These are phyloP conservation scores for Pilaira anomala DNA, from an alignment of 192 early-diverging fungal species.

Conservation along the genomic window DNA sequence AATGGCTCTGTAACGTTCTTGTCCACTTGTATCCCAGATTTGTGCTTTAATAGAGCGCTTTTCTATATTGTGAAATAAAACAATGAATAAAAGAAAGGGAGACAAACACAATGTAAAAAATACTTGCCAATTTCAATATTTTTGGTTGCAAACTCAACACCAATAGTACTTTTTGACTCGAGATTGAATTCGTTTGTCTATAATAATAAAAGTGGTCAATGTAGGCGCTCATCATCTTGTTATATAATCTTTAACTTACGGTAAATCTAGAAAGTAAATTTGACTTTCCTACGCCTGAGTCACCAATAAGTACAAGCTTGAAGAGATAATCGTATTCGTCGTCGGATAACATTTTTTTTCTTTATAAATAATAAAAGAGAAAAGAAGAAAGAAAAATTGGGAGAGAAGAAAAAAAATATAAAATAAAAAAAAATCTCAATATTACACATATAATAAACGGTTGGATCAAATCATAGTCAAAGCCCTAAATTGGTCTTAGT, in stretches of 20 bases:
- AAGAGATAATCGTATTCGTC: conserved; percentile 58
- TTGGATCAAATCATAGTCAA: background rate
- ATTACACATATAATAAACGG: background rate
- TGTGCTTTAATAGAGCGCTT: conserved; percentile 41
- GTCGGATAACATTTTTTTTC: conserved; percentile 45
- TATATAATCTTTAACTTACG: conserved; percentile 8
- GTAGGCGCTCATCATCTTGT: background rate
- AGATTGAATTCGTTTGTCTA: conserved; percentile 52
- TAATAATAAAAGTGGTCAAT: background rate
- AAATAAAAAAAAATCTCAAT: background rate
- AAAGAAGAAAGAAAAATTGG: background rate
- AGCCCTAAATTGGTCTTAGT: background rate
- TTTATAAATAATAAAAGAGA: background rate
- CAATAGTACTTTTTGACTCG: conserved; percentile 51
- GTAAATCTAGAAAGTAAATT: conserved; percentile 52
- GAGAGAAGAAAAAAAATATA: background rate
- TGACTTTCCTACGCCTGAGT: conserved; percentile 54
- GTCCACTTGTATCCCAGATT: conserved; percentile 78
- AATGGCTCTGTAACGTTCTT: conserved; percentile 87
- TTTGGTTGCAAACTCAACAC: conserved; percentile 52
- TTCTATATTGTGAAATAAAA: conserved; percentile 24
- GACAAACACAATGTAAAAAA: background rate
- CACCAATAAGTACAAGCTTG: conserved; percentile 70
- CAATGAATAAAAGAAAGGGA: background rate
- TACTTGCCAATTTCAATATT: conserved; percentile 41